Conservation (phyloP, 1,284 basidiomycete genomes). For the Heterobasidion irregulare region DNA sequence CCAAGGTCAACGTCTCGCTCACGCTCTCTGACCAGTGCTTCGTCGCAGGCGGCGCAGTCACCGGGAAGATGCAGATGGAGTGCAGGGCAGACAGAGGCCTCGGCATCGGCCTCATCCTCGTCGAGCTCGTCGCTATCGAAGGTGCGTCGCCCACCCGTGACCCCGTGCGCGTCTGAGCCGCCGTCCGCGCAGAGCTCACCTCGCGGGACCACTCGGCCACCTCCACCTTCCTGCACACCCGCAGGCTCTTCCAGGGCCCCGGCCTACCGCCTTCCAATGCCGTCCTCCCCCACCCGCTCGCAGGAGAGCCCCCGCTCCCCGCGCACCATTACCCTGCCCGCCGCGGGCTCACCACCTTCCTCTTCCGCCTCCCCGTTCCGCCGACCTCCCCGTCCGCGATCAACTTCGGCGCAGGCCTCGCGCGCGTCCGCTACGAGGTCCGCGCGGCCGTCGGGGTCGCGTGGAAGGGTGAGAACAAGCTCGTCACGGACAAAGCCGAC, state of each 20-base stretch:
- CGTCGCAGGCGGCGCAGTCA: slow-evolving; percentile 53
- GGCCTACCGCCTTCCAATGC: slow-evolving; percentile 76
- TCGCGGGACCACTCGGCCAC: slow-evolving; percentile 72
- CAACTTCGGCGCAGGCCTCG: slow-evolving; percentile 57
- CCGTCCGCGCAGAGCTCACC: slow-evolving; percentile 43
- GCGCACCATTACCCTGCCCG: slow-evolving; percentile 58
- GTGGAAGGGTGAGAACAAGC: slow-evolving; percentile 62
- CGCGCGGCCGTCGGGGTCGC: slow-evolving; percentile 58
- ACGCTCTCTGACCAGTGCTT: slow-evolving; percentile 47
- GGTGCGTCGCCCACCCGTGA: slow-evolving; percentile 29
- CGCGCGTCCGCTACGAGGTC: slow-evolving; percentile 60
- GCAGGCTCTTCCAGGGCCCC: slow-evolving; percentile 67
- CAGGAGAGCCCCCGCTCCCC: slow-evolving; percentile 50
- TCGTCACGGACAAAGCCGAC: slow-evolving; percentile 54
- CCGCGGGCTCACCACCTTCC: slow-evolving; percentile 62
- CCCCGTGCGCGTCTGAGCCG: not conserved
- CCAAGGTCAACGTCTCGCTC: slow-evolving; percentile 63
- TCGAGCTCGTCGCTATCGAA: slow-evolving; percentile 67
- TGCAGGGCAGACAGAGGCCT: slow-evolving; percentile 64
- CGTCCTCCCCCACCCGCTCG: slow-evolving; percentile 45
- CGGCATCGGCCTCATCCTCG: slow-evolving; percentile 64
- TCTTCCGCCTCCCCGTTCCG: slow-evolving; percentile 65
- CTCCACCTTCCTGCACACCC: slow-evolving; percentile 60
- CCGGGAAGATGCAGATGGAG: slow-evolving; percentile 72
- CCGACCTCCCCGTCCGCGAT: slow-evolving; percentile 58